Percentiles rank a stretch among this genome's conserved stretches.
Evolutionary conservation across 2,329 filamentous ascomycete genomes (phyloP).

Genomic region (Metarhizium album): DNA sequence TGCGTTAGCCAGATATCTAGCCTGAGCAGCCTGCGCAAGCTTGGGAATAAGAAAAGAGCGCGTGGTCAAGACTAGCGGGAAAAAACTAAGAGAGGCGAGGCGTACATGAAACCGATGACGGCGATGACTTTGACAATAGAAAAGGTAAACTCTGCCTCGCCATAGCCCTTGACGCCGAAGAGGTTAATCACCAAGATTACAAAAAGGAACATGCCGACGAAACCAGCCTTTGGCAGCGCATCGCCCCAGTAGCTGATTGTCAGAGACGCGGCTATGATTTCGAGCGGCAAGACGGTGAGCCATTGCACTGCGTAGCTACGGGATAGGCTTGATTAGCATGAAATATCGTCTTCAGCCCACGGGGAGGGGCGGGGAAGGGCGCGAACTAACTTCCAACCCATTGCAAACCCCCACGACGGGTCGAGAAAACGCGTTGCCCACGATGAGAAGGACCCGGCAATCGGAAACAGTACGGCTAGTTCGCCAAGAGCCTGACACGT

Average conservation of each 20-base stretch:
- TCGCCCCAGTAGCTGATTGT: conserved; percentile 74
- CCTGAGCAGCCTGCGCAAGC: neutral
- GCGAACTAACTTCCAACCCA: conserved; percentile 74
- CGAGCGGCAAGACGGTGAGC: conserved; percentile 72
- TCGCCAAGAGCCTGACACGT: conserved; percentile 89
- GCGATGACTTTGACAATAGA: conserved; percentile 78
- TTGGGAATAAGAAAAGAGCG: too few species aligned
- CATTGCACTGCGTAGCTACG: conserved; percentile 74
- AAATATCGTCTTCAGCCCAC: too few species aligned
- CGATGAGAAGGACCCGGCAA: conserved; percentile 83
- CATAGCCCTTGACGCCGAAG: conserved; percentile 80
- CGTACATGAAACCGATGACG: conserved; percentile 78
- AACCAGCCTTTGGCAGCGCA: conserved; percentile 56
- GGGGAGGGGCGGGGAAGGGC: too few species aligned
- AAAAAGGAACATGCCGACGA: conserved; percentile 71
- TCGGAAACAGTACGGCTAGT: conserved; percentile 80
- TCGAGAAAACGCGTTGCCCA: conserved; percentile 90
- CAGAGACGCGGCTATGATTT: conserved; percentile 78
- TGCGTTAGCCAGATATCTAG: neutral
- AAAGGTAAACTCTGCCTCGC: conserved; percentile 82
- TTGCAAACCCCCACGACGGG: conserved; percentile 88
- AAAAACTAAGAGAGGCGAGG: conserved; percentile 7
- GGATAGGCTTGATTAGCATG: conserved; percentile 1
- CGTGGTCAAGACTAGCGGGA: too few species aligned
- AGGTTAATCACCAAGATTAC: conserved; percentile 74